Evolutionary conservation across 2,329 filamentous ascomycete species (phyloP).

Genomic region (Tolypocladium nubicola): DNA sequence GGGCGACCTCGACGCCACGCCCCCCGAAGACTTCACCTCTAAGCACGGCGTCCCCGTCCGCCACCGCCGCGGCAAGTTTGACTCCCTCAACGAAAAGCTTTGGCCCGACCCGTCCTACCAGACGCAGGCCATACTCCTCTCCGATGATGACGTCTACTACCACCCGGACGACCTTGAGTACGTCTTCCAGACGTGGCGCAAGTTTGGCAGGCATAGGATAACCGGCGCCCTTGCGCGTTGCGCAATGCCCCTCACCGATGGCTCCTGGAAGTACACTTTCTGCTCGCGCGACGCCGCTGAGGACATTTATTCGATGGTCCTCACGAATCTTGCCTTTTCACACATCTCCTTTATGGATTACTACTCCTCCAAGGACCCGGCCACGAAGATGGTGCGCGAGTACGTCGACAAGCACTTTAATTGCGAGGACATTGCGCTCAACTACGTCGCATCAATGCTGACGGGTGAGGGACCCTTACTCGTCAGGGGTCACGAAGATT

Average conservation of each 20-base stretch:
- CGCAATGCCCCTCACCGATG: constrained; percentile 12
- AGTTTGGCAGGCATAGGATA: constrained; percentile 22
- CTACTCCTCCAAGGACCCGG: constrained; percentile 22
- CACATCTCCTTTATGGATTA: constrained; percentile 27
- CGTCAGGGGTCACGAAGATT: constrained; percentile 19
- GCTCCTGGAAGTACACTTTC: constrained; percentile 19
- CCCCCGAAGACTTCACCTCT: constrained; percentile 18
- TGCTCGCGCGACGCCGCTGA: constrained; percentile 15
- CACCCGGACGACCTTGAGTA: constrained; percentile 26
- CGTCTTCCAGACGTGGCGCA: constrained; percentile 28
- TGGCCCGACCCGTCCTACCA: constrained; percentile 23
- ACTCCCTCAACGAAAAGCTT: constrained; percentile 27
- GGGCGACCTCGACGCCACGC: constrained; percentile 21
- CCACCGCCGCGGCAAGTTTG: constrained; percentile 18
- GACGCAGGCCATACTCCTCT: constrained; percentile 27
- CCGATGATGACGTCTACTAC: constrained; percentile 29
- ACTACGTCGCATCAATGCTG: constrained; percentile 23
- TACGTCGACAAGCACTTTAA: constrained; percentile 28
- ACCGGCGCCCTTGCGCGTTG: constrained; percentile 26
- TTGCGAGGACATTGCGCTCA: constrained; percentile 29
- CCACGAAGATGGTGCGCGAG: constrained; percentile 19
- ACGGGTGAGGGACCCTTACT: constrained; percentile 23
- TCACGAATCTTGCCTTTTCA: constrained; percentile 27
- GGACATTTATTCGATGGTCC: constrained; percentile 23
- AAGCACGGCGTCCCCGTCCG: constrained; percentile 20